These are phyloP conservation scores for Penstemon newberryi DNA, from an alignment of 257 asterid species.

Conservation along the genomic window DNA sequence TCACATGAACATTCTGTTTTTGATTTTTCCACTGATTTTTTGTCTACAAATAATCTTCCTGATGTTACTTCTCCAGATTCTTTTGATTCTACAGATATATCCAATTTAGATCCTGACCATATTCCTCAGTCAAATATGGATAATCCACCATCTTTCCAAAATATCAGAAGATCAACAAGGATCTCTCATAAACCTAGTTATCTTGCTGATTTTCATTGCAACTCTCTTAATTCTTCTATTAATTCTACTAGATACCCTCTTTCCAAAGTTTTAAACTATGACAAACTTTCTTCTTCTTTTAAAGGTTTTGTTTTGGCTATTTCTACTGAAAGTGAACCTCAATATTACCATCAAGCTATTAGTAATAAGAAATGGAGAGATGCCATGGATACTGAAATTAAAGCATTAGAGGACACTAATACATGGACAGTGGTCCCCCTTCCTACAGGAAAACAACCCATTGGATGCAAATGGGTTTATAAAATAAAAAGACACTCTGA, in stretches of 20 bases:
- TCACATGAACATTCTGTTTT: too few species aligned
- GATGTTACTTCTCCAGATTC: neutral
- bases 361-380: neutral
- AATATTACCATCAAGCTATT: neutral
- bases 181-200: too few species aligned
- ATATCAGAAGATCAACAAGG: too few species aligned
- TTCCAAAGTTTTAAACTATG: neutral
- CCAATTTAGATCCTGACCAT: neutral
- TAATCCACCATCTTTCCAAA: neutral
- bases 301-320: neutral
- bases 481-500: neutral
- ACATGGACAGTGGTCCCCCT: neutral
- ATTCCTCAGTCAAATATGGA: neutral
- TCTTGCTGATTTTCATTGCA: too few species aligned
- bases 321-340: neutral
- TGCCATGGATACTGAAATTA: neutral
- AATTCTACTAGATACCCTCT: neutral
- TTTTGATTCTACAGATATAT: neutral
- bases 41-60: neutral
- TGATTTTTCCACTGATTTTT: too few species aligned
- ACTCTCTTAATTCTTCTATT: too few species aligned
- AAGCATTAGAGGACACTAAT: neutral
- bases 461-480: neutral
- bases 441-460: neutral
- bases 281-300: neutral